Evolutionary conservation across 768 basidiomycete genomes (phyloP).

Genomic region (Harrya chromipes): DNA sequence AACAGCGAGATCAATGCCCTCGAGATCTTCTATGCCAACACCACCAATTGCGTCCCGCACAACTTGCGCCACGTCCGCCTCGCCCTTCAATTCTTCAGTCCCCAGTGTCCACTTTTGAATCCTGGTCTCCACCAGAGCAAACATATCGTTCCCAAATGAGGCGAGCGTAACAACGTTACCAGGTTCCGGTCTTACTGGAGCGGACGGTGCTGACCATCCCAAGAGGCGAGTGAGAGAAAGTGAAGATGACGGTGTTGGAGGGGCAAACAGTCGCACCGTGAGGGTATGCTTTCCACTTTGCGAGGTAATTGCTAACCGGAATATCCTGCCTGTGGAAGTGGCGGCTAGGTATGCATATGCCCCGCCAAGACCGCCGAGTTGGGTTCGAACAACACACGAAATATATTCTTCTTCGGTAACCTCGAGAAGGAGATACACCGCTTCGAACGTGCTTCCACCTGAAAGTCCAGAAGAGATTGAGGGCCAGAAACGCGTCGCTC

Average conservation of each 20-base stretch:
- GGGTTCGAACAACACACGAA: slow-evolving; percentile 62
- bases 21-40: slow-evolving; percentile 59
- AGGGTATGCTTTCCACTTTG: slow-evolving; percentile 67
- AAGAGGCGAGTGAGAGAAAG: slow-evolving; percentile 43
- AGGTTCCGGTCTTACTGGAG: slow-evolving; percentile 40
- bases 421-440: slow-evolving; percentile 44
- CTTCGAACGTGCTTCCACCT: slow-evolving; percentile 63
- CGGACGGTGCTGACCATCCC: slow-evolving; percentile 40
- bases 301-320: slow-evolving; percentile 61
- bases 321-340: slow-evolving; percentile 64
- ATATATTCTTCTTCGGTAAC: slow-evolving; percentile 52
- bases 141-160: slow-evolving; percentile 53
- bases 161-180: slow-evolving; percentile 68
- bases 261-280: slow-evolving; percentile 54
- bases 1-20: slow-evolving; percentile 66
- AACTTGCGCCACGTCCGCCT: slow-evolving; percentile 52
- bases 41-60: slow-evolving; percentile 47
- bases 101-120: slow-evolving; percentile 61
- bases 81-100: slow-evolving; percentile 57
- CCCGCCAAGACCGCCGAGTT: slow-evolving; percentile 42
- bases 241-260: slow-evolving; percentile 41
- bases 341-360: slow-evolving; percentile 51
- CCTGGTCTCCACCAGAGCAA: slow-evolving; percentile 64
- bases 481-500: slow-evolving; percentile 84
- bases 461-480: slow-evolving; percentile 81